A percentile compares a stretch with the other conserved stretches of the same genome.
Evolutionary conservation across 495 filamentous ascomycete genomes (phyloP).

Genomic region (Glarea lozoyensis): DNA sequence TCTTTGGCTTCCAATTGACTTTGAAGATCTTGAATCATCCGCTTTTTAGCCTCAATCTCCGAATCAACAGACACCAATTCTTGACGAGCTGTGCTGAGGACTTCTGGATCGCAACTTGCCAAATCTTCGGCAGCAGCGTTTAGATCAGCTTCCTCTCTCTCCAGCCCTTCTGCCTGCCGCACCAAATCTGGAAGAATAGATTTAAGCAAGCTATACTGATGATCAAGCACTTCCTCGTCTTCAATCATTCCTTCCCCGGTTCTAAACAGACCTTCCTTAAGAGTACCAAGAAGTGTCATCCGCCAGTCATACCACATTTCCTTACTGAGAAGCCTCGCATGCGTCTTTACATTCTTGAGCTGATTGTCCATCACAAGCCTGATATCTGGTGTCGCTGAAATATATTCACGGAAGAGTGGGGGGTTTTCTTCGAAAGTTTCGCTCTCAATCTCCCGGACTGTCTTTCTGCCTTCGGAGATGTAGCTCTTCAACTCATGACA

Average conservation of each 20-base stretch:
- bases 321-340: conserved; percentile 81
- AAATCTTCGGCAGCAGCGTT: conserved; percentile 67
- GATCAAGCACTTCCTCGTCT: conserved; percentile 59
- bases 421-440: conserved; percentile 85
- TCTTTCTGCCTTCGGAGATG: conserved; percentile 79
- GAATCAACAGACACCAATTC: conserved; percentile 54
- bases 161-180: conserved; percentile 47
- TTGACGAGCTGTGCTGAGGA: conserved; percentile 57
- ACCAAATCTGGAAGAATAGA: conserved; percentile 55
- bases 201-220: conserved; percentile 58
- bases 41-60: conserved; percentile 59
- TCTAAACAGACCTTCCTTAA: conserved; percentile 68
- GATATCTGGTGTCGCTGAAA: conserved; percentile 75
- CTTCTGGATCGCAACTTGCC: conserved; percentile 67
- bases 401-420: conserved; percentile 82
- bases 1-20: conserved; percentile 54
- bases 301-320: conserved; percentile 98
- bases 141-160: conserved; percentile 52
- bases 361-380: conserved; percentile 86
- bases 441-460: conserved; percentile 80
- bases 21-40: conserved; percentile 54
- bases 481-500: conserved; percentile 93
- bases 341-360: conserved; percentile 91
- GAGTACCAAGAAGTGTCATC: conserved; percentile 75
- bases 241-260: conserved; percentile 66